Evolutionary conservation across 1,284 basidiomycete species (phyloP), one percentile per base, ranked within the genome.

Genomic region (Trametes polyzona): DNA sequence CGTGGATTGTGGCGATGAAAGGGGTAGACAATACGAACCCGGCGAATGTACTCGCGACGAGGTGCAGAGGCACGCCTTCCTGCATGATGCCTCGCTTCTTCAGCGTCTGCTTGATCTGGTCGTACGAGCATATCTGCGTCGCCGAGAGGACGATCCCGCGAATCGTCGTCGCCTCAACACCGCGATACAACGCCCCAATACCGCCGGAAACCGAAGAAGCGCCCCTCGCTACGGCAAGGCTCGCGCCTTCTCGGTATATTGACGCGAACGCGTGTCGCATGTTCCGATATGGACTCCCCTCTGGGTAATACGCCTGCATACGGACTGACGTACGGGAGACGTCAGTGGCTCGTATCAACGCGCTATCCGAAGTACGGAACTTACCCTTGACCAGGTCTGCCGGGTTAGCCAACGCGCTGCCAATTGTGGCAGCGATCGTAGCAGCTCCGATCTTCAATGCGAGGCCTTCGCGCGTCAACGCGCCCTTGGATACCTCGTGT

Each of bases 101-200:
- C 32, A 75, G 47, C 6, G 57, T 64, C 64, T 77, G 74, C 63
- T 77, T 76, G 40, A 72, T 65, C 61, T 76, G 74, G 56, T 77
- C 74, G 53, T 76, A 77, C 19, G 74, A 72, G 51, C 72, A 73
- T 21, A 76, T 74, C 59, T 77, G 75, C 14, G 72, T 73, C 23
- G 67, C 70, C 2, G 74, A 72, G 30, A 77, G 64, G 9, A 75
- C 67, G 37, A 75, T 65, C 2, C 74, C 75, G 4, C 75, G 71
- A 12, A 69, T 61, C 12, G 73, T 76, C 33, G 74, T 76, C 47
- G 75, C 72, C 33, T 68, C 66, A 9, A 71, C 70, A n/a, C 75
- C 75, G 4, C 73, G 69, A 46, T 73, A 76, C 10, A 76, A 65
- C 33, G 74, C 61, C 1, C 65, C 63, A 17, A 75, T 36, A 14